Conservation (phyloP, 805 yeast genomes). For the Candida insectalens region DNA sequence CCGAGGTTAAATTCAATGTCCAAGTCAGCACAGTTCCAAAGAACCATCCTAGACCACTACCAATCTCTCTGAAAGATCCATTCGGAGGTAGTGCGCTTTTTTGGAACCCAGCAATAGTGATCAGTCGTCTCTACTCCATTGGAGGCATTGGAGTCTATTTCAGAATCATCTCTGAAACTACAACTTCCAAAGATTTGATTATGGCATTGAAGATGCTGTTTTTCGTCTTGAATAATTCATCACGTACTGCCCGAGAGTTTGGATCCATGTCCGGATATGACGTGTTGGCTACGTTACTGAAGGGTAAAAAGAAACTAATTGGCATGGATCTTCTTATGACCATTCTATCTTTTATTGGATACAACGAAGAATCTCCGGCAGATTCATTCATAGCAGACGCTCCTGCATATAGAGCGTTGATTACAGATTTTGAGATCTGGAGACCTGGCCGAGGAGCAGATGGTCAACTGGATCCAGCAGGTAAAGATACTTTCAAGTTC, state of each 20-base stretch:
- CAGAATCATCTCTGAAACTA: constrained; percentile 35
- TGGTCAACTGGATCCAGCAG: constrained; percentile 10
- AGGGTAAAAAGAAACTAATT: constrained; percentile 31
- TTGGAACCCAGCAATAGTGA: constrained; percentile 10
- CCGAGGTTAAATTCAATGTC: constrained; percentile 3
- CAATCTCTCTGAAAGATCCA: neutral
- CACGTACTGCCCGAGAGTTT: constrained; percentile 43
- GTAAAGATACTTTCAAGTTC: constrained; percentile 37
- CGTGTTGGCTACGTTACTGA: constrained; percentile 42
- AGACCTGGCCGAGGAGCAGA: constrained; percentile 16
- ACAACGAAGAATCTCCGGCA: constrained; percentile 36
- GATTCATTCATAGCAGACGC: constrained; percentile 51
- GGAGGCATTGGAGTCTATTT: constrained; percentile 45
- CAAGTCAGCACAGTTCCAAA: neutral
- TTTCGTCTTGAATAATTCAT: constrained; percentile 31
- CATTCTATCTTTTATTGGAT: constrained; percentile 47
- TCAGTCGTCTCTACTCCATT: constrained; percentile 25
- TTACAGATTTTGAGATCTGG: constrained; percentile 60
- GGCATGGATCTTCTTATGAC: constrained; percentile 36
- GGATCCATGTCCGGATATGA: constrained; percentile 54
- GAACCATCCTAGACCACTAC: neutral
- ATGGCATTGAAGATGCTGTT: constrained; percentile 32
- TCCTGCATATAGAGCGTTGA: constrained; percentile 44
- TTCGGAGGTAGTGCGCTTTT: constrained; percentile 1
- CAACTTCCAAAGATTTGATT: constrained; percentile 24